Conservation (phyloP, 768 basidiomycete genomes). For the Dentipellis sp. region DNA sequence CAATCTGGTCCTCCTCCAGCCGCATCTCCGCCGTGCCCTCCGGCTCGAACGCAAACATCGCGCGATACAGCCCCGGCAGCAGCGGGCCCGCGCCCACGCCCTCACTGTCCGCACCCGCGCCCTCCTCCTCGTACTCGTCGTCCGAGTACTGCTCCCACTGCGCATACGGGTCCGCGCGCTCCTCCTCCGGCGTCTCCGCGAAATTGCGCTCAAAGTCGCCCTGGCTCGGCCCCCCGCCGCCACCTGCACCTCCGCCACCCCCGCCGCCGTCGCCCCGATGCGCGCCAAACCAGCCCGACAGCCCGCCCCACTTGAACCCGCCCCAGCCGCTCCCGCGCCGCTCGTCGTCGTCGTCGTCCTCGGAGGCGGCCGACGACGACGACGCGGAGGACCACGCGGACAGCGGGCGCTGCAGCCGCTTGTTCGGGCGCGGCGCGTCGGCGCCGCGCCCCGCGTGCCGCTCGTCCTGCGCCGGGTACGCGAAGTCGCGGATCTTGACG, state of each 20-base stretch:
- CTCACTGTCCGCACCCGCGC: conserved; percentile 18
- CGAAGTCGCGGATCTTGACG: conserved; percentile 44
- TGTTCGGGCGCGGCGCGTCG: conserved; percentile 30
- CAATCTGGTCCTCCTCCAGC: conserved; percentile 67
- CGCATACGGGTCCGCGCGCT: conserved; percentile 15
- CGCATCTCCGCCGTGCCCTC: conserved; percentile 81
- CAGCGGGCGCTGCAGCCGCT: conserved; percentile 21
- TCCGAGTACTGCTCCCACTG: conserved; percentile 8
- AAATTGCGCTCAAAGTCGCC: conserved; percentile 43
- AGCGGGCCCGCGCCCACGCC: conserved; percentile 31
- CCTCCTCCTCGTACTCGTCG: conserved; percentile 15
- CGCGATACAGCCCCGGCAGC: conserved; percentile 65
- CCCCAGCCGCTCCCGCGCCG: conserved; percentile 17
- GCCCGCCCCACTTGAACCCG: conserved; percentile 34
- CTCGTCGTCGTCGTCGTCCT: conserved; percentile 20
- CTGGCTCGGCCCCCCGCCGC: conserved; percentile 24
- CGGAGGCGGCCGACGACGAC: conserved; percentile 15
- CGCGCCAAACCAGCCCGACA: conserved; percentile 31
- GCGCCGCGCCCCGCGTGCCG: conserved; percentile 35
- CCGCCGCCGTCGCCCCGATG: conserved; percentile 12
- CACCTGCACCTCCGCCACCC: conserved; percentile 9
- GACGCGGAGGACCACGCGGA: conserved; percentile 18
- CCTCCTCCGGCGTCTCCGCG: conserved; percentile 21
- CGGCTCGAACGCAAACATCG: conserved; percentile 69
- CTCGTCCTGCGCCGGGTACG: conserved; percentile 30